phyloP scores from a whole-genome alignment of 2,329 filamentous ascomycete species.

The Chaetomium olivaceum region DNA sequence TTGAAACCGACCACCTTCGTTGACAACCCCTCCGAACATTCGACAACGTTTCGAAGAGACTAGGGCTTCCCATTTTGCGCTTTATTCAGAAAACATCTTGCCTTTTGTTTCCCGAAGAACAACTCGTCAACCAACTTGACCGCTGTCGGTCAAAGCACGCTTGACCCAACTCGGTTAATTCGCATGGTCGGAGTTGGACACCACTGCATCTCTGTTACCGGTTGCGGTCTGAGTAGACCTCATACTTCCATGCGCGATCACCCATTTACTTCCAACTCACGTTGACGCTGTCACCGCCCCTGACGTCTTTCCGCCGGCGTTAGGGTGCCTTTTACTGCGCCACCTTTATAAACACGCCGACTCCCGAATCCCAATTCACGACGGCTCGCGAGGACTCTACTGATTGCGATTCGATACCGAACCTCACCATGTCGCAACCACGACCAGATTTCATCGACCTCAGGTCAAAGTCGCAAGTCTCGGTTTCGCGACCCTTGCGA shows the following conservation, averaged over 20 bases:
- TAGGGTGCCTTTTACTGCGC: conserved; percentile 4
- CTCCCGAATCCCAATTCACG: not conserved
- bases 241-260: conserved; percentile 35
- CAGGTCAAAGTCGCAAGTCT: conserved; percentile 58
- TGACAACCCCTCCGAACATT: conserved; percentile 18
- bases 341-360: conserved; percentile 1
- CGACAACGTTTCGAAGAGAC: conserved; percentile 27
- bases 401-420: not conserved
- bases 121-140: not conserved
- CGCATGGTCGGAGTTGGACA: conserved; percentile 24
- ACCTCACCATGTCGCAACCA: conserved; percentile 49
- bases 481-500: conserved; percentile 57
- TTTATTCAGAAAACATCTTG: conserved; percentile 14
- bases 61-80: conserved; percentile 10
- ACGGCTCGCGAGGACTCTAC: conserved; percentile 13
- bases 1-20: conserved; percentile 25
- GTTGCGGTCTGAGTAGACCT: conserved; percentile 33
- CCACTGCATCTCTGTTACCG: conserved; percentile 11
- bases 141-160: not conserved
- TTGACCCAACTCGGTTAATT: conserved; percentile 26
- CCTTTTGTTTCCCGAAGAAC: not conserved
- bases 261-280: not conserved
- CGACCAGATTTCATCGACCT: conserved; percentile 62
- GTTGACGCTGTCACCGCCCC: conserved; percentile 17
- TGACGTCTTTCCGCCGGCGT: conserved; percentile 19